Percentiles rank a stretch among this genome's conserved stretches.
phyloP scores from a whole-genome alignment of 305 asterid genomes.

The Fraxinus ornus region DNA sequence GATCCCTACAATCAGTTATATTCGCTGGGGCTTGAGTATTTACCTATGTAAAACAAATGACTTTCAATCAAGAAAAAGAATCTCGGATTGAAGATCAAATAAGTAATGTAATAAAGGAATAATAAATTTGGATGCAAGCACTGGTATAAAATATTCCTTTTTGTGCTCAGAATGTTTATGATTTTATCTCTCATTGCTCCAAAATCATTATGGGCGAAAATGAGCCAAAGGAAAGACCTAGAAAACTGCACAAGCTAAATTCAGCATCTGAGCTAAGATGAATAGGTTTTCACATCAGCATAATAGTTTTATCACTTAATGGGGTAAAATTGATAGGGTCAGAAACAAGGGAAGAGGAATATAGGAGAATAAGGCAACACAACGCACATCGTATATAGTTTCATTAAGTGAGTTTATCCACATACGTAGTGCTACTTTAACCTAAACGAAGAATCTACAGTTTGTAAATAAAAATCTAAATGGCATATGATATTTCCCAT shows the following conservation, averaged over 20 bases:
- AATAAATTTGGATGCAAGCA: conserved; percentile 11
- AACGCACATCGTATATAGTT: neutral
- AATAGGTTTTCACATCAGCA: neutral
- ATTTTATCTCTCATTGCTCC: neutral
- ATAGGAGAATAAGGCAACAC: neutral
- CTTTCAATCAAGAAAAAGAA: conserved; percentile 9
- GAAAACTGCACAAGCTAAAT: neutral
- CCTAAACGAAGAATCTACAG: neutral
- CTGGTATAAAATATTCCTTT: neutral
- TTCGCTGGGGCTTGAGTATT: conserved; percentile 79
- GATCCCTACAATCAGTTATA: conserved; percentile 76
- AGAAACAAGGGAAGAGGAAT: neutral
- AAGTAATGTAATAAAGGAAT: conserved; percentile 2
- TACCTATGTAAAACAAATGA: conserved; percentile 45
- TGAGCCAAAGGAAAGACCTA: neutral
- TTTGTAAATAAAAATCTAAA: neutral
- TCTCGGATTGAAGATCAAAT: conserved; percentile 1
- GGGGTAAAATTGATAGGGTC: neutral
- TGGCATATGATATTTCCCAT: neutral
- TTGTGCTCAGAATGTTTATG: neutral
- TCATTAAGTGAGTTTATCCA: neutral
- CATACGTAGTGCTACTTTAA: neutral
- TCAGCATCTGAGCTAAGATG: neutral
- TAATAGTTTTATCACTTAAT: neutral
- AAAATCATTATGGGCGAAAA: neutral